Conservation (phyloP, 2,329 filamentous ascomycete genomes). For the Ceratocystis alfenasii region DNA sequence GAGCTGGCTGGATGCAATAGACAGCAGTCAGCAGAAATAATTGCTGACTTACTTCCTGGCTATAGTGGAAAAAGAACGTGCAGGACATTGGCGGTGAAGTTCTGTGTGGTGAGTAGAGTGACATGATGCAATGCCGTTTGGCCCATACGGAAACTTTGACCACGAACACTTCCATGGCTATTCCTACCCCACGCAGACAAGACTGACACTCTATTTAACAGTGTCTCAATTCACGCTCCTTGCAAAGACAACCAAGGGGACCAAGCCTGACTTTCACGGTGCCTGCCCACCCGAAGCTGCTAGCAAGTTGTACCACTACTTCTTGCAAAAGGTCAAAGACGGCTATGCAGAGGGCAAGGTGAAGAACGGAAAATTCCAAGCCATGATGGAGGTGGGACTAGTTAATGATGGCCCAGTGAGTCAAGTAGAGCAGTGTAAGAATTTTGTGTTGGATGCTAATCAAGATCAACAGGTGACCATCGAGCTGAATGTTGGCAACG, state of each 20-base stretch:
- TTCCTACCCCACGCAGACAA: too few species aligned
- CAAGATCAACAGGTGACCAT: constrained; percentile 23
- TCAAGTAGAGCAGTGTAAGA: constrained; percentile 10
- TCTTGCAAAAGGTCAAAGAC: constrained; percentile 62
- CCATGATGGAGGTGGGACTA: constrained; percentile 95
- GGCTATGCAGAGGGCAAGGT: constrained; percentile 63
- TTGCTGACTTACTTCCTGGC: neutral
- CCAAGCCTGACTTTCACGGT: constrained; percentile 88
- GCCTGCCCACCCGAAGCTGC: constrained; percentile 70
- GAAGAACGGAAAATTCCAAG: constrained; percentile 92
- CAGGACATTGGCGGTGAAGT: constrained; percentile 82
- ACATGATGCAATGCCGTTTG: neutral
- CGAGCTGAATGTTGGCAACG: constrained; percentile 23
- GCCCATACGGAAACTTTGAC: too few species aligned
- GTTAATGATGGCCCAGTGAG: constrained; percentile 70
- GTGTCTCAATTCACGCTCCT: constrained; percentile 95
- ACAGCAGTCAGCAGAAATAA: neutral
- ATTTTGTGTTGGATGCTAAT: neutral
- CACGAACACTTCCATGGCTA: too few species aligned
- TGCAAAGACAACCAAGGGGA: constrained; percentile 88
- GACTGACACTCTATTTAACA: constrained; percentile 29
- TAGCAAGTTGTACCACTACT: constrained; percentile 69
- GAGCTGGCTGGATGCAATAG: constrained; percentile 13
- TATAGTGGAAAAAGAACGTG: constrained; percentile 80
- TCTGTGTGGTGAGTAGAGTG: constrained; percentile 61